phyloP scores from a whole-genome alignment of 768 basidiomycete genomes.

The Cyclocybe cylindracea region DNA sequence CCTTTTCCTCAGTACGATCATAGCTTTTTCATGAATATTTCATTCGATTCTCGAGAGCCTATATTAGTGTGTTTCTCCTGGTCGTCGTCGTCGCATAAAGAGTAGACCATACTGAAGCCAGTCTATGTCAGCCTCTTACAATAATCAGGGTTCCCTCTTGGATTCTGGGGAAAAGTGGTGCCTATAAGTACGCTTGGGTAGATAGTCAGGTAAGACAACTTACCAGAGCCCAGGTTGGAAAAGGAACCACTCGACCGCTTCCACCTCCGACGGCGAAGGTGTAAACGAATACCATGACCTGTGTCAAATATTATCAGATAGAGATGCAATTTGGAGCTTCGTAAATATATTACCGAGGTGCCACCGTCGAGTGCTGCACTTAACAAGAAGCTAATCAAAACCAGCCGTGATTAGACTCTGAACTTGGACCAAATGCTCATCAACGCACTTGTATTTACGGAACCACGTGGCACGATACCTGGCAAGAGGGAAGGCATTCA shows the following conservation, averaged over 20 bases:
- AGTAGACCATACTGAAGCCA: neutral
- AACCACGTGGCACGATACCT: slow-evolving; percentile 44
- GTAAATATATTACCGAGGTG: slow-evolving; percentile 31
- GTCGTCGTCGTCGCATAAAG: neutral
- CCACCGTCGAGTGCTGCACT: slow-evolving; percentile 53
- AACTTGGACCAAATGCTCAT: neutral
- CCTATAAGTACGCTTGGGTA: neutral
- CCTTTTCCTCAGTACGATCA: no score
- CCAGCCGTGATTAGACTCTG: neutral
- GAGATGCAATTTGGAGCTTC: neutral
- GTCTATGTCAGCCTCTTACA: slow-evolving; percentile 24
- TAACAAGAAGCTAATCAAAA: slow-evolving; percentile 34
- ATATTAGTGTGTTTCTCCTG: neutral
- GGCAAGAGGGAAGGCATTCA: neutral
- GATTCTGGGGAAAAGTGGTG: slow-evolving; percentile 17
- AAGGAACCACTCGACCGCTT: slow-evolving; percentile 31
- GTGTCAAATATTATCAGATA: slow-evolving; percentile 3
- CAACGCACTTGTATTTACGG: slow-evolving; percentile 41
- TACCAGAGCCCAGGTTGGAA: slow-evolving; percentile 39
- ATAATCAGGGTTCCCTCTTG: slow-evolving; percentile 32
- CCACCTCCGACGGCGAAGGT: slow-evolving; percentile 42
- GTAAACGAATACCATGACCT: slow-evolving; percentile 43
- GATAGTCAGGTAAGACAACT: slow-evolving; percentile 4
- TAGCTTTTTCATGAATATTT: no score
- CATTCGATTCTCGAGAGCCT: no score